phyloP scores from a whole-genome alignment of 2,329 filamentous ascomycete genomes.

The Fusarium dimerum region DNA sequence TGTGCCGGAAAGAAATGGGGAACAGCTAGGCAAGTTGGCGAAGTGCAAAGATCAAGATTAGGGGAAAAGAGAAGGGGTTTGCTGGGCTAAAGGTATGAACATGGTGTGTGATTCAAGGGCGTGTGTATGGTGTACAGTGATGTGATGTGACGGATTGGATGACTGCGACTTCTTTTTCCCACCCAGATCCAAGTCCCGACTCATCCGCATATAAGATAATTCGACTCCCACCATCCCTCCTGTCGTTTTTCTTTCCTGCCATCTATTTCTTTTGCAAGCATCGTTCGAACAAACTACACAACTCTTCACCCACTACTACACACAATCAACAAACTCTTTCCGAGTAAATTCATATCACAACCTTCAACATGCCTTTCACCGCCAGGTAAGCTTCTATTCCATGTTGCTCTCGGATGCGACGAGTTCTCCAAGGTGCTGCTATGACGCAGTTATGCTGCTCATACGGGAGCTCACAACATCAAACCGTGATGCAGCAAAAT shows the following conservation, averaged over 20 bases:
- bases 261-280: slow-evolving; percentile 1
- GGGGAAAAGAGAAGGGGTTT: neutral
- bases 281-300: neutral
- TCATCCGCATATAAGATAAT: slow-evolving; percentile 27
- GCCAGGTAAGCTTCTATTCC: slow-evolving; percentile 47
- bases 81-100: slow-evolving; percentile 20
- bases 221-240: slow-evolving; percentile 15
- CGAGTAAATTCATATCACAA: slow-evolving; percentile 18
- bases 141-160: slow-evolving; percentile 14
- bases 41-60: neutral
- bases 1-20: slow-evolving; percentile 6
- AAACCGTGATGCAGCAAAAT: neutral
- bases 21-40: slow-evolving; percentile 5
- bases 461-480: neutral
- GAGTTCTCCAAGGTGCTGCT: slow-evolving; percentile 17
- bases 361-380: slow-evolving; percentile 59
- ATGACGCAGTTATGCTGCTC: slow-evolving; percentile 3
- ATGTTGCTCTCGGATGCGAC: neutral
- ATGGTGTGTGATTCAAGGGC: slow-evolving; percentile 12
- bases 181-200: slow-evolving; percentile 9
- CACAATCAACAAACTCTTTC: slow-evolving; percentile 6
- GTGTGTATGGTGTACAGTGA: slow-evolving; percentile 18
- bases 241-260: neutral
- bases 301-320: neutral
- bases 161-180: slow-evolving; percentile 6